Conservation (phyloP, 2,329 filamentous ascomycete genomes). For the Fusarium sp. region DNA sequence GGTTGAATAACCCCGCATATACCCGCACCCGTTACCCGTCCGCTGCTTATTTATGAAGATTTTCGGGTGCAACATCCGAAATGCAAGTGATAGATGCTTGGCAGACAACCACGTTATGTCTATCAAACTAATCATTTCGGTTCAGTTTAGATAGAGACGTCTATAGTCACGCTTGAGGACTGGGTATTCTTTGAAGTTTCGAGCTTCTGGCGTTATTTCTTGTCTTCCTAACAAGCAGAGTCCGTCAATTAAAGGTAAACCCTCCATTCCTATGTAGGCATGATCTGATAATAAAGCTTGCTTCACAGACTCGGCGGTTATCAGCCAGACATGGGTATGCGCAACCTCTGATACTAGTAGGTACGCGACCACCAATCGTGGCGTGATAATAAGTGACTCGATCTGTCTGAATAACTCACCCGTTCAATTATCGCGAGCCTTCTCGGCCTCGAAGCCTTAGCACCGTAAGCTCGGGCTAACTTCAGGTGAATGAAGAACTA, state of each 20-base stretch:
- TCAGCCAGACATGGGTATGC: background rate
- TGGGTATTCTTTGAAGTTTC: too few relatives aligned
- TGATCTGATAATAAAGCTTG: background rate
- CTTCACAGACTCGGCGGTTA: background rate
- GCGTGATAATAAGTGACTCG: background rate
- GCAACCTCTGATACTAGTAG: background rate
- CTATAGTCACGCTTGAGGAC: too few relatives aligned
- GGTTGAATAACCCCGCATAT: conserved; percentile 1
- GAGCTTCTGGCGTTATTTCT: background rate
- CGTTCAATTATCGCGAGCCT: background rate
- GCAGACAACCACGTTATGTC: background rate
- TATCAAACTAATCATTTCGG: too few relatives aligned
- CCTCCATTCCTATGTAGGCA: background rate
- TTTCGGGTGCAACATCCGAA: background rate
- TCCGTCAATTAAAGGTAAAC: too few relatives aligned
- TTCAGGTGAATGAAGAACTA: background rate
- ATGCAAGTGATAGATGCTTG: background rate
- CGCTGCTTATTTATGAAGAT: conserved; percentile 12
- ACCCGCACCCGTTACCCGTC: background rate
- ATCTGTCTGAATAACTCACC: background rate
- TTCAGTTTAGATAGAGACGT: background rate
- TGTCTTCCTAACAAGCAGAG: too few relatives aligned
- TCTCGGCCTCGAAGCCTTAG: too few relatives aligned
- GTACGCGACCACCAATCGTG: background rate
- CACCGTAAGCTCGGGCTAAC: background rate